Percentiles rank a stretch among this genome's conserved stretches.
phyloP scores from a whole-genome alignment of 2,329 filamentous ascomycete species.

The Penicillium sp. region DNA sequence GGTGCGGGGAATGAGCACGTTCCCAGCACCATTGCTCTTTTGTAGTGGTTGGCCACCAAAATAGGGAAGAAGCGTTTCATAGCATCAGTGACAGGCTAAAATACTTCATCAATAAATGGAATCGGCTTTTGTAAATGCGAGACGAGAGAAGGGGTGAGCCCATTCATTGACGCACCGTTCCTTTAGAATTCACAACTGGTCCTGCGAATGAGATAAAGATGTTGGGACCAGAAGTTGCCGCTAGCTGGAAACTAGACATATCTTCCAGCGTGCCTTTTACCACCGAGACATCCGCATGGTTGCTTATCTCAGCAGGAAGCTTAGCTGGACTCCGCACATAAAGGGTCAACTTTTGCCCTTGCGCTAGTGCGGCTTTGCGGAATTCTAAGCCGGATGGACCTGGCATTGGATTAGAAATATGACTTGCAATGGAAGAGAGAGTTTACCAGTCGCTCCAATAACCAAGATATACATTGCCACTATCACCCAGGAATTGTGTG shows the following conservation, averaged over 20 bases:
- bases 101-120: background rate
- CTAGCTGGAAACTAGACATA: background rate
- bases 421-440: background rate
- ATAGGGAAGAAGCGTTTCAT: slow-evolving; percentile 7
- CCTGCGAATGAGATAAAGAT: slow-evolving; percentile 7
- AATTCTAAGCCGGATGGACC: slow-evolving; percentile 5
- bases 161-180: slow-evolving; percentile 1
- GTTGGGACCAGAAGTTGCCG: background rate
- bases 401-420: background rate
- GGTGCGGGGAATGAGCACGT: slow-evolving; percentile 3
- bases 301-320: background rate
- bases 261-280: slow-evolving; percentile 5
- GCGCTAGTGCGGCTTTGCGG: background rate
- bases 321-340: slow-evolving; percentile 3
- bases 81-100: slow-evolving; percentile 5
- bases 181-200: background rate
- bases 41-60: slow-evolving; percentile 3
- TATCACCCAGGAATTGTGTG: background rate
- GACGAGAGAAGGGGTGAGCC: background rate
- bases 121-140: background rate
- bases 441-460: slow-evolving; percentile 4
- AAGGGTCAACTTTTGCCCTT: slow-evolving; percentile 1
- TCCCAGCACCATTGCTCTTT: slow-evolving; percentile 6
- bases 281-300: background rate
- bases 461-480: background rate